Conservation (phyloP, 2,329 filamentous ascomycete species). For the Xylariaceae sp. region DNA sequence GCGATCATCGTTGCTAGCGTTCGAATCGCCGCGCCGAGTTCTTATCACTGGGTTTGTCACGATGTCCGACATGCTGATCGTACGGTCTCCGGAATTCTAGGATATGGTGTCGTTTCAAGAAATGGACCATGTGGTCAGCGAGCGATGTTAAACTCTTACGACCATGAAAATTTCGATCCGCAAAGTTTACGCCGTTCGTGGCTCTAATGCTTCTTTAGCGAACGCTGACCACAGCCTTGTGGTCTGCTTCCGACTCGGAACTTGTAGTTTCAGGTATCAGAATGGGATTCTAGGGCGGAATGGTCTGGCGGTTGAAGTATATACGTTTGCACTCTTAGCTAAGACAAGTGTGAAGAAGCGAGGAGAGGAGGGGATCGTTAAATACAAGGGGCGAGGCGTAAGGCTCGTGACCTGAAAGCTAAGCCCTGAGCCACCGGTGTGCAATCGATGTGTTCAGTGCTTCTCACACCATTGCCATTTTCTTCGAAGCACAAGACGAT, state of each 20-base stretch:
- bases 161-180: too few species aligned
- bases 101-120: neutral
- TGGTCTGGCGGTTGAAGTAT: too few species aligned
- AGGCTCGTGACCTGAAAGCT: neutral
- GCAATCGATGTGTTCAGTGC: neutral
- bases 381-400: neutral
- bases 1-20: slow-evolving; percentile 42
- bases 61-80: slow-evolving; percentile 23
- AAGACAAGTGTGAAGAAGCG: neutral
- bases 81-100: too few species aligned
- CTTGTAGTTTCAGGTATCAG: too few species aligned
- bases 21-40: slow-evolving; percentile 19
- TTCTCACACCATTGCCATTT: neutral
- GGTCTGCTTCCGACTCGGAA: too few species aligned
- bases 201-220: too few species aligned
- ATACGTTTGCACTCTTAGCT: too few species aligned
- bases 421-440: neutral
- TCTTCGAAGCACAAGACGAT: neutral
- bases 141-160: too few species aligned
- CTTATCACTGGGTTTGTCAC: slow-evolving; percentile 13
- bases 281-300: too few species aligned
- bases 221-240: too few species aligned
- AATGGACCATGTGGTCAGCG: neutral
- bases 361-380: neutral
- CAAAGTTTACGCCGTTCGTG: too few species aligned